phyloP scores from a whole-genome alignment of 2,329 filamentous ascomycete genomes.

The Calonectria leucothoes region DNA sequence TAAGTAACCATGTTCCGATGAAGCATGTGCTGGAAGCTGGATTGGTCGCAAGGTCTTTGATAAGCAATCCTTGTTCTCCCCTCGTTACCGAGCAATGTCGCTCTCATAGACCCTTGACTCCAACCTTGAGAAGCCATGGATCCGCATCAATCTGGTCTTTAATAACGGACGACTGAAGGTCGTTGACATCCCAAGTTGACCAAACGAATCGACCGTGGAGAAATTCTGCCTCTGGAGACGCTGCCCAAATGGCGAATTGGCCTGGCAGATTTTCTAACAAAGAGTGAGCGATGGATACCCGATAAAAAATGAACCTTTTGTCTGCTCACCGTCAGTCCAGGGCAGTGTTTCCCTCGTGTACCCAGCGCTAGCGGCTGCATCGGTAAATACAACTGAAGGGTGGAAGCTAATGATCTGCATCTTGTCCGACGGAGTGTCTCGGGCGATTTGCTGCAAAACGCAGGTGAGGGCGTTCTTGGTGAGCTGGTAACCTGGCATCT shows the following conservation, averaged over 20 bases:
- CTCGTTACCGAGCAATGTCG: neutral
- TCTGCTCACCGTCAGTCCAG: conserved; percentile 31
- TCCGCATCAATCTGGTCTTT: conserved; percentile 26
- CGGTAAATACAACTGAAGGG: conserved; percentile 52
- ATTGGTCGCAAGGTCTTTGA: neutral
- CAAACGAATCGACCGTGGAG: conserved; percentile 60
- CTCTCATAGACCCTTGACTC: conserved; percentile 32
- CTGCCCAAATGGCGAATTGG: conserved; percentile 56
- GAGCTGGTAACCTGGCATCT: conserved; percentile 47
- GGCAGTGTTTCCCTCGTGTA: conserved; percentile 36
- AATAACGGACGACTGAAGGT: conserved; percentile 43
- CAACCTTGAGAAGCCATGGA: conserved; percentile 37
- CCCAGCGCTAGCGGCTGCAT: conserved; percentile 36
- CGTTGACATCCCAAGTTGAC: conserved; percentile 64
- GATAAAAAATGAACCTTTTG: neutral
- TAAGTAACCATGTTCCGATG: too few species aligned
- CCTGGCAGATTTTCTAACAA: conserved; percentile 51
- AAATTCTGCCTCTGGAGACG: conserved; percentile 56
- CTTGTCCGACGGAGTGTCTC: conserved; percentile 42
- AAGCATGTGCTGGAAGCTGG: neutral
- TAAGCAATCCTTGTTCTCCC: neutral
- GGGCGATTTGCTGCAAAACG: conserved; percentile 50
- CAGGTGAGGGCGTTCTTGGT: conserved; percentile 52
- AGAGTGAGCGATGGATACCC: neutral
- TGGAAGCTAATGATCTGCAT: conserved; percentile 56